Conservation (phyloP, 1,139 yeast genomes). For the Blastobotrys buckinghamii region DNA sequence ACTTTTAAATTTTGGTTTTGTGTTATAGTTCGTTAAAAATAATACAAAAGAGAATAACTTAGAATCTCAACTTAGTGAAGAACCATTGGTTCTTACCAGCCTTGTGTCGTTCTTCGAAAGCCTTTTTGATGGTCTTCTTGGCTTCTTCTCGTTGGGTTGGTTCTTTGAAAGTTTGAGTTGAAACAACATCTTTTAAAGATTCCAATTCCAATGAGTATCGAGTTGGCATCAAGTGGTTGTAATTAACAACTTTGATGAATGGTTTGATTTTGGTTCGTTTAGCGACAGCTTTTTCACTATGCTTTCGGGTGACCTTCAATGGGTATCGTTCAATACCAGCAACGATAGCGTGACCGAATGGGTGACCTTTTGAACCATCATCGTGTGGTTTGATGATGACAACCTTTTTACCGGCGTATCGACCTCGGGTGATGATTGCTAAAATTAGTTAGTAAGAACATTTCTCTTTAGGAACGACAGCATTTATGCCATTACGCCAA, state of each 20-base stretch:
- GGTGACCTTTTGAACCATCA: conserved; percentile 98
- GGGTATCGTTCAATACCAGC: conserved; percentile 99
- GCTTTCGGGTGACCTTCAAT: conserved; percentile 90
- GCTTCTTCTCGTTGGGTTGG: conserved; percentile 99
- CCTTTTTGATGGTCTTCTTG: conserved; percentile 98
- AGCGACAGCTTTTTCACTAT: conserved; percentile 94
- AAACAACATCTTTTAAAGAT: conserved; percentile 84
- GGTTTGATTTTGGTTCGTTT: conserved; percentile 99
- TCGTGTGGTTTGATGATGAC: conserved; percentile 98
- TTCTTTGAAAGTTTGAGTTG: conserved; percentile 93
- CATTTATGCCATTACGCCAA: no score
- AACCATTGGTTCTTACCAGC: conserved; percentile 99
- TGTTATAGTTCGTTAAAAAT: not conserved
- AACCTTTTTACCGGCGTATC: conserved; percentile 99
- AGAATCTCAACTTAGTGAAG: conserved; percentile 98
- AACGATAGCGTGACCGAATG: conserved; percentile 99
- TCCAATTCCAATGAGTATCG: conserved; percentile 98
- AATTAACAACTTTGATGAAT: conserved; percentile 98
- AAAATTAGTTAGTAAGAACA: conserved; percentile 25
- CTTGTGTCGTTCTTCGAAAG: conserved; percentile 99
- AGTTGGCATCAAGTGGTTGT: conserved; percentile 99
- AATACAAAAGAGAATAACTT: conserved; percentile 37
- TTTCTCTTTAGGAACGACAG: conserved; percentile 6
- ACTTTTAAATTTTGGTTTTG: not conserved
- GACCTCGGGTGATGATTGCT: conserved; percentile 99